Evolutionary conservation across 257 asterid genomes (phyloP), one percentile per base, ranked within the genome.

Genomic region (Petunia axillaris): DNA sequence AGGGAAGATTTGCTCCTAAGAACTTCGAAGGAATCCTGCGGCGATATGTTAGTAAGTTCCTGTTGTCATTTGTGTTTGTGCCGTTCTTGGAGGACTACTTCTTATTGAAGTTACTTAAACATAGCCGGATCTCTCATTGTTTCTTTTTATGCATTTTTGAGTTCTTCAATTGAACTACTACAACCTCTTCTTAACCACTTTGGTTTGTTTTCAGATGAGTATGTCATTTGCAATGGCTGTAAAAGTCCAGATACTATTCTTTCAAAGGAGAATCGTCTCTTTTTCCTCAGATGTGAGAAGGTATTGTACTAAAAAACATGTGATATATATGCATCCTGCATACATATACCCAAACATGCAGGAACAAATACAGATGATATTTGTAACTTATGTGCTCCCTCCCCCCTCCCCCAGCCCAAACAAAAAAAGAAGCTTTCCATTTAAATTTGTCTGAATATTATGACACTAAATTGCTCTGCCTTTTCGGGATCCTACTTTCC

Each of bases 1-100:
- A 93, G 82, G 99, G 99, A 76, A 89, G 99, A 83, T 95, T 95
- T 85, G 98, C 98, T 73, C 99, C 99, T 9, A 95, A 95, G 87
- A 95, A 95, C 85, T 95, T 95, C 81, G 98, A 95, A 88, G 97
- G 99, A 67, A 93, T 93, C 78, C 86, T 95, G 81, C 88, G 98
- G 5, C 95, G 97, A 46, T 95, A 95, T 78, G 90, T 95, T 74
- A 93, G 98, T 93, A 91, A 84, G 97, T 89, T 81, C 64, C 81
- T 54, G 8, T 53, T 48, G 3, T 9, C 75, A 25, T 25, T 25
- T 25, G 25, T 25, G 25, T 25, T 25, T 25, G 25, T 25, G 25
- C 25, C 25, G 25, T 25, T 25, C 25, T 25, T 25, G 25, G 25
- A 25, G 25, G 25, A 25, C 25, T 25, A 25, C 25, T 25, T 25